These are phyloP conservation scores for Yamadazyma akitaensis DNA, from an alignment of 805 yeast genomes.

Conservation along the genomic window DNA sequence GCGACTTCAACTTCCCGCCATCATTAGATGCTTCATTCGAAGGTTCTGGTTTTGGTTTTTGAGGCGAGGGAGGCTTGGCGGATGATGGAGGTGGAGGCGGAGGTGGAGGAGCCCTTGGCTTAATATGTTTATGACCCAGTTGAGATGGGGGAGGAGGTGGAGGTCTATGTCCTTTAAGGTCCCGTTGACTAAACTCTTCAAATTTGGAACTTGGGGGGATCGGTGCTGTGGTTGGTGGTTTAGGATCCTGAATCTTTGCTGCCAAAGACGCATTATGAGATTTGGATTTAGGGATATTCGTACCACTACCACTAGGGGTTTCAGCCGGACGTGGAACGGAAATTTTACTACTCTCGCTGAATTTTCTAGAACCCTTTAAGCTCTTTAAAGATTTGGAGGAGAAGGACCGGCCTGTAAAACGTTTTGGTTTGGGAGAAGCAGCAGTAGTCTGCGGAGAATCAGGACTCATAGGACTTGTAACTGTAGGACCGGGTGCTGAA, in stretches of 20 bases:
- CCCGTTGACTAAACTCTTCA: conserved; percentile 15
- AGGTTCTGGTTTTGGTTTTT: not conserved
- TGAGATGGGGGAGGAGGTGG: conserved; percentile 32
- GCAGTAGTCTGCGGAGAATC: conserved; percentile 7
- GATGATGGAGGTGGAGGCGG: conserved; percentile 8
- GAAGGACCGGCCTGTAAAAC: conserved; percentile 32
- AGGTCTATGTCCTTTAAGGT: conserved; percentile 34
- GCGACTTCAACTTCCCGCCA: not conserved
- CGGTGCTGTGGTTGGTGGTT: conserved; percentile 39
- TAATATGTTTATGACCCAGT: not conserved
- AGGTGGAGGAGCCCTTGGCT: conserved; percentile 7
- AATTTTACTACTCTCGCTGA: conserved; percentile 12
- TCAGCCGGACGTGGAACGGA: conserved; percentile 12
- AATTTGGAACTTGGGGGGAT: conserved; percentile 29
- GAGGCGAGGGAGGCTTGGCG: not conserved
- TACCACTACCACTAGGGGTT: conserved; percentile 1
- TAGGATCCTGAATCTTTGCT: conserved; percentile 19
- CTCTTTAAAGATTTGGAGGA: conserved; percentile 38
- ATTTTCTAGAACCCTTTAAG: conserved; percentile 24
- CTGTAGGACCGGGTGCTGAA: conserved; percentile 8
- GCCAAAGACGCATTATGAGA: conserved; percentile 40
- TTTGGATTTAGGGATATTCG: conserved; percentile 34
- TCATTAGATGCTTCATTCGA: no score
- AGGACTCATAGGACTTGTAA: conserved; percentile 14
- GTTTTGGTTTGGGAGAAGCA: conserved; percentile 9